Base-by-base conservation (phyloP, 192 early-diverging fungal genomes). In the Umbelopsis ramanniana region DNA sequence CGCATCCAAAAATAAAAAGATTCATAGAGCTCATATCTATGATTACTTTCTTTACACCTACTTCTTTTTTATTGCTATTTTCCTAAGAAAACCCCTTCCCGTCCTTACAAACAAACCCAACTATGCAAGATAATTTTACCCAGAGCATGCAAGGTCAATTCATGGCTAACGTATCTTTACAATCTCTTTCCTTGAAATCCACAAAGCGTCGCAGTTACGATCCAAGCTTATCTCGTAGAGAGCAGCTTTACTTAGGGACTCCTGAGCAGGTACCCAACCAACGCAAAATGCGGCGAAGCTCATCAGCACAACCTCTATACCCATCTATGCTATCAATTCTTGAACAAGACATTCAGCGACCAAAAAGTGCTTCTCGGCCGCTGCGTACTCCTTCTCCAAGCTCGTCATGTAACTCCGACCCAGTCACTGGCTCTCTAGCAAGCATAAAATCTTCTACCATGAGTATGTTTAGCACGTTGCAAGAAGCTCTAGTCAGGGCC, bases 401-500 rank as follows among this genome's bases (percentile, higher is more conserved):
- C 57, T 37, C 17, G 29, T 63, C 26, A 4, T 63, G 29, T 37
- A 29, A 63, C 2, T 22, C 15, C 12, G 33, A 63, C 2, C 11
- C 29, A 19, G 26, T 63, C 4, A 35, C 26, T 37, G 19, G 15
- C 17, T 63, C 57, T n/a, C 35, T 63, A 35, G 33, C 33, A 14
- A 35, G 33, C 33, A 63, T 63, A 11, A 63, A 35, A 17, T 29
- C 26, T 17, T 63, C 57, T 6, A 63, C 57, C 7, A 4, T 63
- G 29, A 35, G 17, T 37, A 63, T 63, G 33, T 63, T 63, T 63
- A 29, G 35, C n/a, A 37, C 57, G 2, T 7, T 63, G 4, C 57
- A 63, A 37, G 57, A 9, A 15, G 57, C 57, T 37, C 57, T 63
- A 37, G 57, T 63, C 6, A 22, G 57, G 35, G 57, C 57, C 35